Base-by-base conservation (phyloP, 2,329 filamentous ascomycete species). In the Aspergillus neoniger region DNA sequence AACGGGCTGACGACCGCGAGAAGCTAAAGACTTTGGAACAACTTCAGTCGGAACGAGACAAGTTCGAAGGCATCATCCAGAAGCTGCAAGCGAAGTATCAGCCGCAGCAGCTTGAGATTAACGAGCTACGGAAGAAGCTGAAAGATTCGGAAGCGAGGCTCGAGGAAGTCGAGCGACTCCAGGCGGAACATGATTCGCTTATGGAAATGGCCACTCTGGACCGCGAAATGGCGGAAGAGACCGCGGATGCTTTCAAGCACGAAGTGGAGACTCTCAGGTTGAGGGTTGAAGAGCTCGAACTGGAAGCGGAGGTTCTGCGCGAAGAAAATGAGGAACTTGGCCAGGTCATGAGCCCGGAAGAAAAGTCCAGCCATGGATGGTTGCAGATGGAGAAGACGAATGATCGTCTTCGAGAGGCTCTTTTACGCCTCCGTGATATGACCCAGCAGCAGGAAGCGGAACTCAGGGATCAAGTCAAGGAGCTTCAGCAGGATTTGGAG, bases 141-240 rank as follows among this genome's bases (percentile, higher is more conserved):
- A 92, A 92, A 69, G 91, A 96, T 67, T 85, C 88, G 0, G 88
- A 95, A 71, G 77, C 82, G 19, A 86, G 85, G 51, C 82, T 92
- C 19, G 87, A 90, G 59, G 81, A 86, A 21, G 81, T 95, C 2
- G 91, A 94, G 67, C 82, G 84, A 30, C 81, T 90, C 57, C 89
- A 95, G 72, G 90, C 91, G 7, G 92, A 97, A 66, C 88, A 96
- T 74, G 95, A 98, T 30, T 85, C 88, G 3, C 86, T 90, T 6
- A 79, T 97, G 70, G 95, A 99, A 77, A 86, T 95, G 76, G 92
- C 92, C 6, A 89, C 91, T 0, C 81, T 99, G 25, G 95, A 99
- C 73, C 87, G 91, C 48, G 94, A 99, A 76, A 96, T 98, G 91
- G 95, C 95, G 0, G 93, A 99, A 75, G 94, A 97, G 76, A 92